Evolutionary conservation across 2,329 filamentous ascomycete species (phyloP).

Genomic region (Intubia oerlemansii): DNA sequence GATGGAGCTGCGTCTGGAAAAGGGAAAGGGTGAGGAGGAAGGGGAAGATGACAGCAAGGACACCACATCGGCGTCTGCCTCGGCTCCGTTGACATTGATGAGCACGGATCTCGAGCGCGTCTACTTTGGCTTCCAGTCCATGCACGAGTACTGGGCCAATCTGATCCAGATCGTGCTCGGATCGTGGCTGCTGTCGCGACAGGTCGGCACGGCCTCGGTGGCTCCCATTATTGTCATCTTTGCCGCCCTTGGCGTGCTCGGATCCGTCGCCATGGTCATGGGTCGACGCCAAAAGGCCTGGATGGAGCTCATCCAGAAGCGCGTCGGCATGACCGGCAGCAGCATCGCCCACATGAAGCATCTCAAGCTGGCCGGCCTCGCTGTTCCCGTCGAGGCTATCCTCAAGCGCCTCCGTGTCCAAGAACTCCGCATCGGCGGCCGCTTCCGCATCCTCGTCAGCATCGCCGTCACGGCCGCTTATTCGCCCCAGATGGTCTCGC

Average conservation of each 20-base stretch:
- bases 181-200: slow-evolving; percentile 7
- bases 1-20: slow-evolving; percentile 8
- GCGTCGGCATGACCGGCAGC: slow-evolving; percentile 10
- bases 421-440: slow-evolving; percentile 12
- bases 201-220: slow-evolving; percentile 7
- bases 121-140: slow-evolving; percentile 6
- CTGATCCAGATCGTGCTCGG: slow-evolving; percentile 7
- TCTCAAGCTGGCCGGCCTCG: slow-evolving; percentile 17
- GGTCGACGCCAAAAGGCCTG: slow-evolving; percentile 7
- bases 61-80: neutral
- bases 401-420: slow-evolving; percentile 15
- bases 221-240: slow-evolving; percentile 8
- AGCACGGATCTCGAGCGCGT: slow-evolving; percentile 14
- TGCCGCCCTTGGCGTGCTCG: neutral
- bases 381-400: slow-evolving; percentile 10
- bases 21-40: no score
- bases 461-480: slow-evolving; percentile 13
- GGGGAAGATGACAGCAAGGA: slow-evolving; percentile 5
- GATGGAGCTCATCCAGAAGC: slow-evolving; percentile 10
- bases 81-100: slow-evolving; percentile 14
- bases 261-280: neutral
- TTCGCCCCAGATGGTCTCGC: slow-evolving; percentile 15
- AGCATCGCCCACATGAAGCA: slow-evolving; percentile 16
- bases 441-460: slow-evolving; percentile 12
- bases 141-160: slow-evolving; percentile 12